These are phyloP conservation scores for Colletotrichum tamarilloi DNA, from an alignment of 2,329 filamentous ascomycete genomes.

Conservation along the genomic window DNA sequence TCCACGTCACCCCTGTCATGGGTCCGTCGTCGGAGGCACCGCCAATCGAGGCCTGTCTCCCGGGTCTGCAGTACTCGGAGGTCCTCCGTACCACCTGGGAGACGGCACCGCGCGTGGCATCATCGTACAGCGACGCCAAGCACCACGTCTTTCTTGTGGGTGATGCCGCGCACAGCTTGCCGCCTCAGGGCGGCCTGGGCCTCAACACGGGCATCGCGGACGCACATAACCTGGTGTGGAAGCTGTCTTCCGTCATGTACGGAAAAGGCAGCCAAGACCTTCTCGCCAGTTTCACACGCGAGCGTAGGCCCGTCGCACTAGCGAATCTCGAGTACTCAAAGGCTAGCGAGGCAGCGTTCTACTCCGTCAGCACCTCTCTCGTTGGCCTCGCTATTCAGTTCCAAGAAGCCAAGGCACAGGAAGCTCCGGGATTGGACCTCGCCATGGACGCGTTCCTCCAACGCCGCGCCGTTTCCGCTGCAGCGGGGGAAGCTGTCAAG, in stretches of 20 bases:
- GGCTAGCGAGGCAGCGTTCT: constrained; percentile 27
- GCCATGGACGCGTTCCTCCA: constrained; percentile 16
- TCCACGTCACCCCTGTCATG: constrained; percentile 22
- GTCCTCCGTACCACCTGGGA: constrained; percentile 26
- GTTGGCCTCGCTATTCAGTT: constrained; percentile 17
- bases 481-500: constrained; percentile 5
- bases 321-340: constrained; percentile 30
- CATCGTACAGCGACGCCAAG: constrained; percentile 40
- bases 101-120: constrained; percentile 20
- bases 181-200: constrained; percentile 66
- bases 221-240: constrained; percentile 66
- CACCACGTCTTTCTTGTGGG: constrained; percentile 55
- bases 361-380: constrained; percentile 20
- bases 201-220: constrained; percentile 69
- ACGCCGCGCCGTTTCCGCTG: not conserved
- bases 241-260: constrained; percentile 39
- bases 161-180: constrained; percentile 68
- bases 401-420: not conserved
- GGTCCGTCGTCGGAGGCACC: constrained; percentile 7
- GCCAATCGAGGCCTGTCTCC: constrained; percentile 26
- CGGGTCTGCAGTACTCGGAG: constrained; percentile 18
- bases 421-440: not conserved
- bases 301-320: constrained; percentile 22
- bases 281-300: constrained; percentile 17
- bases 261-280: constrained; percentile 2